phyloP scores from a whole-genome alignment of 306 rosid species.

The Morella rubra region DNA sequence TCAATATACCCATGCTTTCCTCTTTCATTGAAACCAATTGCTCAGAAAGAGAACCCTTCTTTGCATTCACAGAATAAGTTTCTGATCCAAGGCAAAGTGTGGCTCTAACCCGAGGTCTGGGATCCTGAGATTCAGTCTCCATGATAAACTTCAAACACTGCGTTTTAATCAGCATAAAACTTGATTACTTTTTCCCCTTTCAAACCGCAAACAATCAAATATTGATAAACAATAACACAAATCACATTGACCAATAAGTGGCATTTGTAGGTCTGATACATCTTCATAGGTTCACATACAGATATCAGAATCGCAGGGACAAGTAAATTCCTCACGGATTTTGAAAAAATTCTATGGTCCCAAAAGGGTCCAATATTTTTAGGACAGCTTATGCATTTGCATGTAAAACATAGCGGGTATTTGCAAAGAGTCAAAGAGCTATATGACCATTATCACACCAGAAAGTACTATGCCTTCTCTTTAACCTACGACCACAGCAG shows the following conservation, averaged over 20 bases:
- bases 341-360: not conserved
- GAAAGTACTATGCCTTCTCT: not conserved
- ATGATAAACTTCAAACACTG: conserved; percentile 26
- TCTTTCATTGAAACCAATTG: conserved; percentile 70
- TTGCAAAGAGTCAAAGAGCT: too few relatives aligned
- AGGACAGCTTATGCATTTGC: not conserved
- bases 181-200: not conserved
- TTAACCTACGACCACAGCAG: not conserved
- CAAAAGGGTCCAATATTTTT: not conserved
- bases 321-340: too few relatives aligned
- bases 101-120: conserved; percentile 46
- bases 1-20: conserved; percentile 67
- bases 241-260: not conserved
- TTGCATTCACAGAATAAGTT: conserved; percentile 43
- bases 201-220: not conserved
- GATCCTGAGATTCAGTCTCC: conserved; percentile 47
- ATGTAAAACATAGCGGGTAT: not conserved
- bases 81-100: conserved; percentile 60
- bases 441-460: not conserved
- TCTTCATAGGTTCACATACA: not conserved
- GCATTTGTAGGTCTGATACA: not conserved
- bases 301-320: not conserved
- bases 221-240: not conserved
- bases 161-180: conserved; percentile 5
- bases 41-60: conserved; percentile 55